These are phyloP conservation scores for Diaporthe sp. DNA, from an alignment of 2,329 filamentous ascomycete species.

Conservation along the genomic window DNA sequence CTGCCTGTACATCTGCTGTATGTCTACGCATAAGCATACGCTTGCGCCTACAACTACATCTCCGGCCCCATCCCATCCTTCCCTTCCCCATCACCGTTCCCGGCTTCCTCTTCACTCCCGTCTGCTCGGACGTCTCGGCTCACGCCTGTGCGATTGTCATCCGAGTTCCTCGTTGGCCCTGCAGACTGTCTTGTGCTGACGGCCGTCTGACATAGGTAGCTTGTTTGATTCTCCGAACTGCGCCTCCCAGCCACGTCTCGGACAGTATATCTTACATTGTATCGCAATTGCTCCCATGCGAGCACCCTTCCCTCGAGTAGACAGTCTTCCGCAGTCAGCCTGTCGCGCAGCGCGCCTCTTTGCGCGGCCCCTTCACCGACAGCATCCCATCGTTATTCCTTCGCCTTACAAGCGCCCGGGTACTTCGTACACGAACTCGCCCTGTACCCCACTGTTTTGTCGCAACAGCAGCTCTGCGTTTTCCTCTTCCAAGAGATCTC, in stretches of 20 bases:
- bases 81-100: neutral
- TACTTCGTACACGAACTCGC: neutral
- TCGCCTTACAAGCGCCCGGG: neutral
- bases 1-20: slow-evolving; percentile 14
- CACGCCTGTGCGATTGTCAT: slow-evolving; percentile 4
- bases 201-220: slow-evolving; percentile 23
- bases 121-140: slow-evolving; percentile 7
- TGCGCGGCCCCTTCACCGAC: slow-evolving; percentile 18
- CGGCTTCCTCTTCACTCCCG: neutral
- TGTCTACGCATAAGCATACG: neutral
- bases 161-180: slow-evolving; percentile 3
- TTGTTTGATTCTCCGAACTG: slow-evolving; percentile 21
- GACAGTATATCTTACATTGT: slow-evolving; percentile 8
- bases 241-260: slow-evolving; percentile 16
- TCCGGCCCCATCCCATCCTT: neutral
- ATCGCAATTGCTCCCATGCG: slow-evolving; percentile 32
- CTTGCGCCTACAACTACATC: neutral
- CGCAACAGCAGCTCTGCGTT: neutral
- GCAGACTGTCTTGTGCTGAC: slow-evolving; percentile 30
- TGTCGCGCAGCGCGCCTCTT: slow-evolving; percentile 12
- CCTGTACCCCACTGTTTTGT: neutral
- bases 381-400: neutral
- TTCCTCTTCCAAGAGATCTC: neutral
- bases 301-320: slow-evolving; percentile 14
- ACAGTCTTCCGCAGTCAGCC: slow-evolving; percentile 23